A percentile compares a stretch with the other conserved stretches of the same genome.
These are phyloP conservation scores for Kwoniella botswanensis DNA, from an alignment of 768 basidiomycete genomes.

Conservation along the genomic window DNA sequence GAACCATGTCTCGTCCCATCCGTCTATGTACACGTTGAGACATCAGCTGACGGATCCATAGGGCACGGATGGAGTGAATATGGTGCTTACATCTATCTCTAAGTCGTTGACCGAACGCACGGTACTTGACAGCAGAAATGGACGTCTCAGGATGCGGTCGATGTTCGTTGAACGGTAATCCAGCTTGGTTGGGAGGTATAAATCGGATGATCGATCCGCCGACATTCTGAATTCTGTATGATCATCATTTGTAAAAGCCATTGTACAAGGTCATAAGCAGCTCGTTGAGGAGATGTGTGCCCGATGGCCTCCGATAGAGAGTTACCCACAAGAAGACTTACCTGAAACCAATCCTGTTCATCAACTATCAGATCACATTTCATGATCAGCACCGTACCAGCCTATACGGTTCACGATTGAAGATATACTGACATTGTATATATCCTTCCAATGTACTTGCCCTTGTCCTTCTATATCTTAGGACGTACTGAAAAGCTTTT, in stretches of 20 bases:
- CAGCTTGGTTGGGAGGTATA: slow-evolving; percentile 2
- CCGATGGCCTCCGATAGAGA: too few relatives aligned
- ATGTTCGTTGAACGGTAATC: slow-evolving; percentile 8
- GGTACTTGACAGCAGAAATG: not conserved
- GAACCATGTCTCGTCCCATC: too few relatives aligned
- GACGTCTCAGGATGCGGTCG: not conserved
- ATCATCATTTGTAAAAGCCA: too few relatives aligned
- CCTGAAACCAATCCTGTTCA: not conserved
- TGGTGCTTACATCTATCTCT: slow-evolving; percentile 9
- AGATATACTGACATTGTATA: slow-evolving; percentile 6
- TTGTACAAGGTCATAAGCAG: too few relatives aligned
- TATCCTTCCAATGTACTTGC: slow-evolving; percentile 5
- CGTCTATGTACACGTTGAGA: too few relatives aligned
- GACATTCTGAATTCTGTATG: slow-evolving; percentile 5
- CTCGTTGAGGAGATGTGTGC: too few relatives aligned
- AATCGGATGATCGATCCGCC: slow-evolving; percentile 8
- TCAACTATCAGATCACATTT: not conserved
- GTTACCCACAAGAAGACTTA: not conserved
- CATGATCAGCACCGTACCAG: not conserved
- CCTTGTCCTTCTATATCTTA: slow-evolving; percentile 4
- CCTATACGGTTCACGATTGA: not conserved
- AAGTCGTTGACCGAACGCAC: not conserved
- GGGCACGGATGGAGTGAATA: too few relatives aligned
- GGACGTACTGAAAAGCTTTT: slow-evolving; percentile 7
- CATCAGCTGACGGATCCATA: too few relatives aligned